Evolutionary conservation across 257 asterid species (phyloP).

Genomic region (Eucommia ulmoides): DNA sequence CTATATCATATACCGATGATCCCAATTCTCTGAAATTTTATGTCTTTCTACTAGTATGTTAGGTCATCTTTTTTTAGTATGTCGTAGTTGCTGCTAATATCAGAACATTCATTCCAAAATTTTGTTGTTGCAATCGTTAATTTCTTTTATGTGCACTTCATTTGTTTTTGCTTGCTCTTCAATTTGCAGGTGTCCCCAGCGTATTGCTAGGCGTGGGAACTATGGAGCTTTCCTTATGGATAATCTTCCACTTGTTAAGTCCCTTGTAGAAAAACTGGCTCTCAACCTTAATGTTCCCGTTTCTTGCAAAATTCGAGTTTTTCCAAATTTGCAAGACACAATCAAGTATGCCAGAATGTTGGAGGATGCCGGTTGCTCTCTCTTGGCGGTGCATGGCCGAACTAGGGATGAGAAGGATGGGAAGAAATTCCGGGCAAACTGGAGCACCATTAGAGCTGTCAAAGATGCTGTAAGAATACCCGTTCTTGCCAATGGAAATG

Average conservation of each 20-base stretch:
- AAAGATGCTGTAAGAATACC: constrained; percentile 77
- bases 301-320: constrained; percentile 85
- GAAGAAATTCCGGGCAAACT: constrained; percentile 77
- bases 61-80: too few relatives aligned
- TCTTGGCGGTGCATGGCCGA: constrained; percentile 92
- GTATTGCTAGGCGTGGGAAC: constrained; percentile 81
- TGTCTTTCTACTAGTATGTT: too few relatives aligned
- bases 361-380: constrained; percentile 92
- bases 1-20: too few relatives aligned
- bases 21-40: too few relatives aligned
- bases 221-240: constrained; percentile 99
- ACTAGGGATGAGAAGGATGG: constrained; percentile 93
- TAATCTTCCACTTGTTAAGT: constrained; percentile 75
- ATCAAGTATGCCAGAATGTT: constrained; percentile 86
- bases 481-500: constrained; percentile 87
- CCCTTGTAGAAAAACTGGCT: constrained; percentile 70
- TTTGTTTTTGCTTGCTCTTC: too few relatives aligned
- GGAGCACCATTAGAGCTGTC: constrained; percentile 77
- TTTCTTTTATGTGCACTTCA: too few relatives aligned
- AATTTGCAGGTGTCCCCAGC: constrained; percentile 85
- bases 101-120: too few relatives aligned
- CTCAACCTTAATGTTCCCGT: constrained; percentile 66
- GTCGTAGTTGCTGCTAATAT: too few relatives aligned
- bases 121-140: too few relatives aligned
- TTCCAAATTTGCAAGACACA: constrained; percentile 66